A percentile compares a stretch with the other conserved stretches of the same genome.
Evolutionary conservation across 257 asterid genomes (phyloP).

Genomic region (Primulina eburnea): DNA sequence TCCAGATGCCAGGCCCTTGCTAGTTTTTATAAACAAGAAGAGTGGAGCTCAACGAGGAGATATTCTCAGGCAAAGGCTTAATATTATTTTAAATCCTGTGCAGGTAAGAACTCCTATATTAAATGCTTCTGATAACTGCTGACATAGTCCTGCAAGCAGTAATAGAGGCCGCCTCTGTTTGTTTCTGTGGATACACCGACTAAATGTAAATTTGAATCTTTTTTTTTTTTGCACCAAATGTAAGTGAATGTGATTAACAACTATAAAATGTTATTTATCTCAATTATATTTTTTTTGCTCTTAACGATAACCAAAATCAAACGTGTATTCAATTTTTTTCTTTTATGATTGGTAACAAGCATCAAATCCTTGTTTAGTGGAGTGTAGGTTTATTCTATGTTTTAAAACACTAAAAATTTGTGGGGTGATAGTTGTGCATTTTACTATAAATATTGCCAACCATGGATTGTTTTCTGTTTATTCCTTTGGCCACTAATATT

Average conservation of each 20-base stretch:
- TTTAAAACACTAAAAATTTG: background rate
- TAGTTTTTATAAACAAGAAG: constrained; percentile 84
- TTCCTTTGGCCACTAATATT: constrained; percentile 10
- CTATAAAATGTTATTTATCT: constrained; percentile 11
- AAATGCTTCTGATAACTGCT: constrained; percentile 21
- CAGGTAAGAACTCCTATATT: constrained; percentile 57
- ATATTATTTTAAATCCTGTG: constrained; percentile 84
- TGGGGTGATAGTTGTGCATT: background rate
- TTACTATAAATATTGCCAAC: constrained; percentile 1
- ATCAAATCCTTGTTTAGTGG: background rate
- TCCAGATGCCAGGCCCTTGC: constrained; percentile 83
- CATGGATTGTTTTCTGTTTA: background rate
- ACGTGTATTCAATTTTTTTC: background rate
- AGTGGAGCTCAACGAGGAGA: constrained; percentile 99
- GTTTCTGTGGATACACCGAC: background rate
- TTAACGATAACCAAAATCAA: background rate
- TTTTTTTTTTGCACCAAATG: background rate
- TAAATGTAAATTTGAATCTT: too few species aligned
- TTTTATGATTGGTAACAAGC: background rate
- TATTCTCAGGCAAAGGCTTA: constrained; percentile 74
- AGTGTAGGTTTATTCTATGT: background rate
- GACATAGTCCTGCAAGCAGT: constrained; percentile 4
- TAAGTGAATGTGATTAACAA: constrained; percentile 5
- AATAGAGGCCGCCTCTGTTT: background rate
- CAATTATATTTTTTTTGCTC: constrained; percentile 7